phyloP scores from a whole-genome alignment of 2,329 filamentous ascomycete species.

The Fusarium falciforme region DNA sequence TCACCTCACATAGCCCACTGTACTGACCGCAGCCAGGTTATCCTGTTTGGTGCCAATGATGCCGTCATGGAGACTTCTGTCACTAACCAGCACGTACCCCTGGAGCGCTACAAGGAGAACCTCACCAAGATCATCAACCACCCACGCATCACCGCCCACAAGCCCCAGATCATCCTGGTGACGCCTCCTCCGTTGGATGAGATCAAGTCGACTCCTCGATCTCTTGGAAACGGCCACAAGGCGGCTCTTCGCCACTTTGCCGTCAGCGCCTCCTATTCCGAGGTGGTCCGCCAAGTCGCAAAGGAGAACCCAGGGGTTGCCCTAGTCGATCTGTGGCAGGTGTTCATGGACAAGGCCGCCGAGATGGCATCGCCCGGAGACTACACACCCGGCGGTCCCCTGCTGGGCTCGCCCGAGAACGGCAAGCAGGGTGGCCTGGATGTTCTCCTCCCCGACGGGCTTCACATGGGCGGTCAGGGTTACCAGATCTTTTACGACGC shows the following conservation, averaged over 20 bases:
- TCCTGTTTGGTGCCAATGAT: conserved; percentile 94
- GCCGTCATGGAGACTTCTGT: conserved; percentile 73
- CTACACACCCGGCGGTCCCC: conserved; percentile 60
- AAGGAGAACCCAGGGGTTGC: conserved; percentile 73
- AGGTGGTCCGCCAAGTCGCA: conserved; percentile 74
- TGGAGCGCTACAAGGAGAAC: conserved; percentile 81
- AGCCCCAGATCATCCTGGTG: conserved; percentile 79
- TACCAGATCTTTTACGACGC: conserved; percentile 65
- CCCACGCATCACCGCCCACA: conserved; percentile 74
- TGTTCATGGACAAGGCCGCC: conserved; percentile 78
- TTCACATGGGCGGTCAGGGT: conserved; percentile 66
- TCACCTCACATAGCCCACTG: neutral
- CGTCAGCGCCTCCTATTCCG: conserved; percentile 67
- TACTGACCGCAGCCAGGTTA: conserved; percentile 61
- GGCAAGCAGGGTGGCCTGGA: conserved; percentile 64
- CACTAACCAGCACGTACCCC: conserved; percentile 79
- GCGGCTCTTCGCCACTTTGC: conserved; percentile 58
- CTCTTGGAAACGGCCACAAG: conserved; percentile 59
- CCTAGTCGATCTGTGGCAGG: conserved; percentile 83
- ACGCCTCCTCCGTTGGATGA: conserved; percentile 88
- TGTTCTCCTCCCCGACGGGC: conserved; percentile 65
- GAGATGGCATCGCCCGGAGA: conserved; percentile 65
- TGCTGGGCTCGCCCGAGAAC: conserved; percentile 62
- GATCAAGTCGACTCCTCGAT: conserved; percentile 67
- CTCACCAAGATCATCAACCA: conserved; percentile 78